These are phyloP conservation scores for Macrophomina pseudophaseolina DNA, from an alignment of 2,329 filamentous ascomycete genomes.

Conservation along the genomic window DNA sequence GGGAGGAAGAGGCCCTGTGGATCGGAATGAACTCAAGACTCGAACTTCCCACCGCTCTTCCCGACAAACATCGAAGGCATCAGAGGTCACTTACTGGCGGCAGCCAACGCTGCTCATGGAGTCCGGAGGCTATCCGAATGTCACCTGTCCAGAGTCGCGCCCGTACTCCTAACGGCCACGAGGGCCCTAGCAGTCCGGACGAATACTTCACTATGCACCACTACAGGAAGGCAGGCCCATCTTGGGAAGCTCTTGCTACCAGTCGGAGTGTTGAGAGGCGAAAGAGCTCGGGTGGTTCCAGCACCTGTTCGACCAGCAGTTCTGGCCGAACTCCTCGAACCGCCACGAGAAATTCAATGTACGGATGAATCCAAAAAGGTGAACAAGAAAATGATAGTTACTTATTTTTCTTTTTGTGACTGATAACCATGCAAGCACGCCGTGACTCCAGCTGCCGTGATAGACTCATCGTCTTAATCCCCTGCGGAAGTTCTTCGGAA, in stretches of 20 bases:
- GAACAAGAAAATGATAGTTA: neutral
- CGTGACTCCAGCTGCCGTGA: neutral
- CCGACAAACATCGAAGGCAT: constrained; percentile 31
- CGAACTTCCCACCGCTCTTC: constrained; percentile 42
- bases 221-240: constrained; percentile 9
- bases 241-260: constrained; percentile 12
- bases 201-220: constrained; percentile 28
- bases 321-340: constrained; percentile 21
- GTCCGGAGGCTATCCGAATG: constrained; percentile 43
- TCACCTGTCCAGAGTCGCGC: constrained; percentile 37
- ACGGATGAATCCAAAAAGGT: constrained; percentile 13
- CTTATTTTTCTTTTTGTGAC: neutral
- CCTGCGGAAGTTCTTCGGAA: neutral
- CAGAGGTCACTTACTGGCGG: constrained; percentile 43
- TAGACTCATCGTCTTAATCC: neutral
- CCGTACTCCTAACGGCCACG: constrained; percentile 13
- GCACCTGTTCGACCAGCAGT: constrained; percentile 26
- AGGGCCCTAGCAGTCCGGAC: constrained; percentile 22
- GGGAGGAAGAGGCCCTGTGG: constrained; percentile 52
- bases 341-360: constrained; percentile 13
- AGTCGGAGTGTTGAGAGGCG: constrained; percentile 19
- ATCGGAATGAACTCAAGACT: constrained; percentile 51
- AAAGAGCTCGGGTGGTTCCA: constrained; percentile 23
- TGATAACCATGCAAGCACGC: neutral
- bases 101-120: constrained; percentile 35